A percentile compares a stretch with the other conserved stretches of the same genome.
phyloP scores from a whole-genome alignment of 2,329 filamentous ascomycete genomes.

The Scytalidium sp. region DNA sequence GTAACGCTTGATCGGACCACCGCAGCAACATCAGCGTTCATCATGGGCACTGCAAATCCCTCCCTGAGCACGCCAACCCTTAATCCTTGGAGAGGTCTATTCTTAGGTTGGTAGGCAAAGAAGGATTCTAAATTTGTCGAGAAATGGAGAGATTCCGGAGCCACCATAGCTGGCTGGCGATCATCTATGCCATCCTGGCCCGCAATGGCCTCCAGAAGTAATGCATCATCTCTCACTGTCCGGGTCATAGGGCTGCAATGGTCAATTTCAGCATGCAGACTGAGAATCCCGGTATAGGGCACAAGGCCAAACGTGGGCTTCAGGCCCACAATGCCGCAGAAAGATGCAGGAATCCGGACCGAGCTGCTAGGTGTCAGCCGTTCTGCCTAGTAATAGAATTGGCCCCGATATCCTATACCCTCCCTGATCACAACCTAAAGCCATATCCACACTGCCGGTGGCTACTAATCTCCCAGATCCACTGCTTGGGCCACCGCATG shows the following conservation, averaged over 20 bases:
- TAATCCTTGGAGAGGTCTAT: constrained; percentile 26
- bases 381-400: no score
- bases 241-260: constrained; percentile 43
- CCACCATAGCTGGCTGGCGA: constrained; percentile 31
- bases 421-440: constrained; percentile 27
- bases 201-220: constrained; percentile 41
- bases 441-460: constrained; percentile 39
- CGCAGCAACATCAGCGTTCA: constrained; percentile 33
- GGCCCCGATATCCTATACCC: no score
- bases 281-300: constrained; percentile 34
- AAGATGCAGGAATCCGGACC: constrained; percentile 19
- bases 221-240: constrained; percentile 37
- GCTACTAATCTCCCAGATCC: constrained; percentile 45
- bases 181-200: constrained; percentile 49
- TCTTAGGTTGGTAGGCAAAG: constrained; percentile 13
- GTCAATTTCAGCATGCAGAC: constrained; percentile 48
- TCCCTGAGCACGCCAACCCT: constrained; percentile 43
- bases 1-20: constrained; percentile 35
- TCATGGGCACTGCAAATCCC: constrained; percentile 39
- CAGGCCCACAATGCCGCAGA: constrained; percentile 22
- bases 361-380: no score
- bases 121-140: constrained; percentile 22
- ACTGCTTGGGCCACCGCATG: constrained; percentile 45
- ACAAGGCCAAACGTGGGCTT: constrained; percentile 24
- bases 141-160: no score